Evolutionary conservation across 805 yeast species (phyloP).

Genomic region (Nematodospora valgi): DNA sequence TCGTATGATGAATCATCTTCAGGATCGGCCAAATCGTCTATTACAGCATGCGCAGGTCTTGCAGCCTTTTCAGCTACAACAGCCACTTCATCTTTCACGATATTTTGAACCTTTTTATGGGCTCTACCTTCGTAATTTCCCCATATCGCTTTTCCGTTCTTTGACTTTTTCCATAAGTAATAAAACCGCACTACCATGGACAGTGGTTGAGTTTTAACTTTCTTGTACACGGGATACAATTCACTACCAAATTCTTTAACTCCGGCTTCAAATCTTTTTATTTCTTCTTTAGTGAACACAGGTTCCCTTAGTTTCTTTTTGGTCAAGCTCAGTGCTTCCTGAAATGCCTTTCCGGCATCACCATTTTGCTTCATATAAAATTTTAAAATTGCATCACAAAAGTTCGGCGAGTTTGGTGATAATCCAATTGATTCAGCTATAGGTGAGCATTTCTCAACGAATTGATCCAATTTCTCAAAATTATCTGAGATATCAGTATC

Average conservation of each 20-base stretch:
- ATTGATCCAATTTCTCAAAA: conserved; percentile 46
- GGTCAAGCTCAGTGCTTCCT: conserved; percentile 44
- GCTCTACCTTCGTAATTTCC: conserved; percentile 72
- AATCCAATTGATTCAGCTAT: conserved; percentile 56
- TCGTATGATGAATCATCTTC: conserved; percentile 75
- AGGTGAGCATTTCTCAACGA: conserved; percentile 51
- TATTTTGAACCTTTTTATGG: conserved; percentile 51
- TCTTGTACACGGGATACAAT: conserved; percentile 65
- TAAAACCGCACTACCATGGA: conserved; percentile 83
- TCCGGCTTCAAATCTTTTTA: conserved; percentile 68
- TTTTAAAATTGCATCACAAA: conserved; percentile 68
- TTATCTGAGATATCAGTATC: conserved; percentile 22
- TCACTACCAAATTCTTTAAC: conserved; percentile 75
- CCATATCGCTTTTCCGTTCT: conserved; percentile 74
- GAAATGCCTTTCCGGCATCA: conserved; percentile 48
- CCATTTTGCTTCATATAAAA: conserved; percentile 51
- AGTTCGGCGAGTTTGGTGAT: conserved; percentile 69
- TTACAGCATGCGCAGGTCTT: conserved; percentile 3
- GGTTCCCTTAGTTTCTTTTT: conserved; percentile 72
- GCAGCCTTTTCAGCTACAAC: conserved; percentile 5
- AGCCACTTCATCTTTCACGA: conserved; percentile 12
- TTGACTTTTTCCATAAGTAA: conserved; percentile 89
- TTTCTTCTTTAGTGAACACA: conserved; percentile 61
- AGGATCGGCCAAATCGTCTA: conserved; percentile 56
- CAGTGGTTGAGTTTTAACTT: conserved; percentile 69